Evolutionary conservation across 257 asterid species (phyloP).

Genomic region (Solanum paucissectum): DNA sequence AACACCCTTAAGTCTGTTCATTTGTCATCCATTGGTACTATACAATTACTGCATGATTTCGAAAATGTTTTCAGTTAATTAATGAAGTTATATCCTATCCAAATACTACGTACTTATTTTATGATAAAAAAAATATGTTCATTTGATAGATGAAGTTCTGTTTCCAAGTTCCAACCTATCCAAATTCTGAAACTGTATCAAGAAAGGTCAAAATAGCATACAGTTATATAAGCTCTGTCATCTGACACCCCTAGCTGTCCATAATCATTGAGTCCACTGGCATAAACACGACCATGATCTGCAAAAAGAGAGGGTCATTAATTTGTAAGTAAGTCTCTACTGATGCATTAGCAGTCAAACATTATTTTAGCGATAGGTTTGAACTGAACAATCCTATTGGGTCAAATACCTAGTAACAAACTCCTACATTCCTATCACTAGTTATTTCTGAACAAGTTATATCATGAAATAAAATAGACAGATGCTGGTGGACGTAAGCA

Average conservation of each 20-base stretch:
- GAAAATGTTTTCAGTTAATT: not conserved
- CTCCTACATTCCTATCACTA: not conserved
- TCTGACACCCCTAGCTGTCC: conserved; percentile 87
- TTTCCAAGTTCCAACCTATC: not conserved
- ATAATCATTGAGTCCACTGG: conserved; percentile 87
- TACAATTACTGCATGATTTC: not conserved
- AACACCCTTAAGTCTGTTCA: not conserved
- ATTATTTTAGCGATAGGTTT: not conserved
- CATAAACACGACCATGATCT: conserved; percentile 84
- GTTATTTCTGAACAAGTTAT: not conserved
- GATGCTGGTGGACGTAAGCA: not conserved
- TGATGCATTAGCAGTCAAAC: conserved; percentile 2
- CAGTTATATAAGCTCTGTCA: conserved; percentile 45
- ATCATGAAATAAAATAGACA: not conserved
- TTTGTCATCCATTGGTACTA: not conserved
- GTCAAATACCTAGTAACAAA: not conserved
- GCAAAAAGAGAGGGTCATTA: conserved; percentile 22
- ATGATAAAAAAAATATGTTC: not conserved
- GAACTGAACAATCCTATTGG: not conserved
- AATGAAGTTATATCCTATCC: not conserved
- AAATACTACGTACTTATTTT: not conserved
- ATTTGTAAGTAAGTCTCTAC: conserved; percentile 15
- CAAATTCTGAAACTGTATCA: not conserved
- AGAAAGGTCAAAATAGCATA: conserved; percentile 36
- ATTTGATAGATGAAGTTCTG: not conserved